Evolutionary conservation across 257 asterid species (phyloP), one percentile per base, ranked within the genome.

Genomic region (Petrea volubilis): DNA sequence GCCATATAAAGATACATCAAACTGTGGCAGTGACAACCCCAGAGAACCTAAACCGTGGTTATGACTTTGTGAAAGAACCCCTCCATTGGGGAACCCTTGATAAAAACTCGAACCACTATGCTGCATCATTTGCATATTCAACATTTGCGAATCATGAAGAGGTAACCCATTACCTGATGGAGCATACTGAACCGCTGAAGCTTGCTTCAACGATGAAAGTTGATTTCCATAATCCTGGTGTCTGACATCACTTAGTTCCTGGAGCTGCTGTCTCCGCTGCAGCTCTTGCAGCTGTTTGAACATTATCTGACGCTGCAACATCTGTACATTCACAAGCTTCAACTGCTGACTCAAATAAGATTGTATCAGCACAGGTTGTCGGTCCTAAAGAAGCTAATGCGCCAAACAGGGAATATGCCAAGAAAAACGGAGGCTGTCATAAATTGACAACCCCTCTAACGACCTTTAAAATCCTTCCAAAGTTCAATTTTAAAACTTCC

Each of bases 231-330:
- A 78, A 64, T 71, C 79, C 31, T 78, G 88, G 50, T 83, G 79
- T 73, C 87, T 67, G 10, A 66, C 49, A 56, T 80, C 84, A 41
- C 72, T 78, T 46, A 75, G 50, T 58, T 78, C 87, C 76, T 80
- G 84, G 64, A 84, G 81, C 72, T 84, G 86, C 78, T 75, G 86
- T 76, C 79, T 80, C 55, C 78, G 78, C 82, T 78, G 93, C 77
- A 82, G 74, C 60, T 85, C 93, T 70, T 82, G 88, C 75, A 87
- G 76, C 75, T 82, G 90, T 67, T 84, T 84, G 74, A 78, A 75
- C 82, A 84, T 77, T 52, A 87, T 78, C 49, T 86, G 86, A 56
- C 90, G 78, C 77, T 86, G 86, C 80, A 86, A 76, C 92, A 84
- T 86, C 71, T 76, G 70, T 73, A 31, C 49, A 62, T 74, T 71